Evolutionary conservation across 139 green algal genomes (phyloP), one percentile per base, ranked within the genome.

Genomic region (Spirogloea muscicola): DNA sequence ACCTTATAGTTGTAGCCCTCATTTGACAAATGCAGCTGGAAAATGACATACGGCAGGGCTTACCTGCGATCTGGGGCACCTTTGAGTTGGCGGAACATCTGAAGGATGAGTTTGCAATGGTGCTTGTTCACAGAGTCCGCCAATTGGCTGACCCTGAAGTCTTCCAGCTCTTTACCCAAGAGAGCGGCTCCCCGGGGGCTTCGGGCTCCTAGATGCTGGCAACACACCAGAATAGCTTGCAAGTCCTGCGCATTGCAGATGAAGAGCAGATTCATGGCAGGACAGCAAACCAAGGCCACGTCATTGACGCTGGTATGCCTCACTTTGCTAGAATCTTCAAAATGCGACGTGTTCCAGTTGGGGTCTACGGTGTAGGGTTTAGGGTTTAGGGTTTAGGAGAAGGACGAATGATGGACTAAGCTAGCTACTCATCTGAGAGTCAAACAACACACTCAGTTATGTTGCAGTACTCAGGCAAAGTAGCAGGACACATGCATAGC

Each of bases 151-250:
- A 13, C 27, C 13, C 49, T 46, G 48, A 80, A 77, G 25, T 74
- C 39, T 29, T 80, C 72, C 29, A 80, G 21, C 21, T 80, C 72
- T 3, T 37, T 46, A 6, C 7, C 49, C 16, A 80, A 36, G n/a
- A 80, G 41, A 27, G 60, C 72, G 3, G 72, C 72, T 21, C 62
- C 72, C 18, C 62, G 29, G 37, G 37, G 43, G 40, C 49, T 80
- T 21, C 72, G 46, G 37, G 37, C 33, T 1, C 72, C 72, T 6
- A 80, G 40, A n/a, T 80, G 72, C 48, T 46, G 52, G 9, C 62
- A 62, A 6, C 65, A 79, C n/a, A 80, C 46, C 33, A 80, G 72
- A 33, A 80, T 46, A 7, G 72, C 64, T 42, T 79, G 71, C 64
- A n/a, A 65, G n/a, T n/a, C n/a, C n/a, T n/a, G 13, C 13, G 13